Conservation (phyloP, 208 protist genomes). For the Trichomonas gallinae region DNA sequence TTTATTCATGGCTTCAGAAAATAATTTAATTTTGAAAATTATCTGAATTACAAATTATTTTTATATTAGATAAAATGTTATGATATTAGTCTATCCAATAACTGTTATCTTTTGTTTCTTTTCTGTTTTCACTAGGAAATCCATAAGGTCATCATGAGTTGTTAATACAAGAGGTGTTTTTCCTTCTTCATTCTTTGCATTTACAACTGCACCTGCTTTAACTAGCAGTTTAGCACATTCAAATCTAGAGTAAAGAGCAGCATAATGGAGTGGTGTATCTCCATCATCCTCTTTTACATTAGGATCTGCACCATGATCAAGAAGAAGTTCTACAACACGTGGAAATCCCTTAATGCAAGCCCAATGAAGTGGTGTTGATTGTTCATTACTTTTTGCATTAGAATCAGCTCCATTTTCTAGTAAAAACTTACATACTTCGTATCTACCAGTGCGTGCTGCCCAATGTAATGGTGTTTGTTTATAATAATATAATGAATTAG, state of each 20-base stretch:
- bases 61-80: too few species aligned
- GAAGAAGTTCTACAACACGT: not conserved
- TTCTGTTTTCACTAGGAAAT: not conserved
- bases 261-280: not conserved
- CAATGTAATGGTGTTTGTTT: not conserved
- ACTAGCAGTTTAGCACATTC: not conserved
- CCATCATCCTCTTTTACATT: not conserved
- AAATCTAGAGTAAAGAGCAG: not conserved
- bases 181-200: not conserved
- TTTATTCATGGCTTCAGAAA: too few species aligned
- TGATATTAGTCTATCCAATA: too few species aligned
- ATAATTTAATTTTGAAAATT: too few species aligned
- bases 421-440: not conserved
- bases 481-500: not conserved
- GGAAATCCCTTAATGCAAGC: not conserved
- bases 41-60: too few species aligned
- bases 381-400: not conserved
- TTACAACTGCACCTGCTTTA: not conserved
- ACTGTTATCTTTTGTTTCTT: not conserved
- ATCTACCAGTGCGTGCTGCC: not conserved
- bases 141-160: not conserved
- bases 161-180: not conserved
- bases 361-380: not conserved
- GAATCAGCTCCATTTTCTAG: not conserved
- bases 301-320: not conserved